These are phyloP conservation scores for Alisma plantagoaquatica DNA, from an alignment of 106 monocot genomes.

Conservation along the genomic window DNA sequence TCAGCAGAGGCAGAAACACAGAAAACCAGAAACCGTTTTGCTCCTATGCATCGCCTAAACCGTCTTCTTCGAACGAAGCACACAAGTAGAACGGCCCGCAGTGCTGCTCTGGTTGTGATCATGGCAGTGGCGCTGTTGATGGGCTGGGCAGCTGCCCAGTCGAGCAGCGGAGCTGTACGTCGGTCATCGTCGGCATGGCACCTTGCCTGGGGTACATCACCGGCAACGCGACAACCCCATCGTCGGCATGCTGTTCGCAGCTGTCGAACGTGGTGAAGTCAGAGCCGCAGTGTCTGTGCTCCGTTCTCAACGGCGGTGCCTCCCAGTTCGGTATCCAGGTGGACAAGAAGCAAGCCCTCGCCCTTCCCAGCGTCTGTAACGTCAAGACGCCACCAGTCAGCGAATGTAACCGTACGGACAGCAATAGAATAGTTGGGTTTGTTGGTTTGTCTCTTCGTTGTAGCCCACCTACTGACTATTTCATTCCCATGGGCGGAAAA, in stretches of 20 bases:
- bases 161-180: constrained; percentile 29
- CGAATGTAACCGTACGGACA: constrained; percentile 53
- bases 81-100: too few relatives aligned
- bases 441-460: too few relatives aligned
- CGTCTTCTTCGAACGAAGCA: too few relatives aligned
- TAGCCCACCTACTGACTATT: too few relatives aligned
- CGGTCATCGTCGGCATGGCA: constrained; percentile 24
- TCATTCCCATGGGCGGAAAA: too few relatives aligned
- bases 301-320: constrained; percentile 23
- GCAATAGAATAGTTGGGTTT: too few relatives aligned
- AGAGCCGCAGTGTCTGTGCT: constrained; percentile 43
- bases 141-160: constrained; percentile 4
- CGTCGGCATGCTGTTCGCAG: constrained; percentile 45
- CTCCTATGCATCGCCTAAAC: too few relatives aligned
- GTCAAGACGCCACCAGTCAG: constrained; percentile 37
- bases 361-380: constrained; percentile 33
- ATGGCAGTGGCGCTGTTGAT: constrained; percentile 1
- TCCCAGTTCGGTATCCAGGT: constrained; percentile 23
- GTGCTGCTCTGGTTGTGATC: too few relatives aligned
- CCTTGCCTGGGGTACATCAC: constrained; percentile 46
- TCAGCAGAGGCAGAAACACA: too few relatives aligned
- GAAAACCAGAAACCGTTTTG: too few relatives aligned
- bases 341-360: constrained; percentile 23
- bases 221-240: constrained; percentile 22
- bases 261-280: constrained; percentile 30